A percentile compares a stretch with the other conserved stretches of the same genome.
phyloP scores from a whole-genome alignment of 2,329 filamentous ascomycete genomes.

The Aaosphaeria pasadenensis region DNA sequence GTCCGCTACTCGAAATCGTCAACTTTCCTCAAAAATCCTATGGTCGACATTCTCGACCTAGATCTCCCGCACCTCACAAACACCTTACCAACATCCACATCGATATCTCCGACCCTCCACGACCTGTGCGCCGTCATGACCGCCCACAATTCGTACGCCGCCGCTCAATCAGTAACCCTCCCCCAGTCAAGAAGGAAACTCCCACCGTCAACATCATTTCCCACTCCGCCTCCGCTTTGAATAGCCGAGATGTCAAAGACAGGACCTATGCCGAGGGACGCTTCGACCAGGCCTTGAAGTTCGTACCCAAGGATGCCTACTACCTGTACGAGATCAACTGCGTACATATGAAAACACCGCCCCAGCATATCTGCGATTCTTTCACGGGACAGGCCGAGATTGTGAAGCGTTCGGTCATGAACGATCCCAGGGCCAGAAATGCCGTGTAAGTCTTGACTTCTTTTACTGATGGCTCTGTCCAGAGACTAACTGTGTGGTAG shows the following conservation, averaged over 20 bases:
- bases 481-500: neutral
- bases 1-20: too few species aligned
- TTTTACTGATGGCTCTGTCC: neutral
- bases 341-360: neutral
- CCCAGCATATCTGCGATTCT: neutral
- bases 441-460: neutral
- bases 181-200: neutral
- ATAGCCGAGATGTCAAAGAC: neutral
- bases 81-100: too few species aligned
- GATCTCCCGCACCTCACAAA: too few species aligned
- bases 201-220: neutral
- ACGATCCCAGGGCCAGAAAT: neutral
- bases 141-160: too few species aligned
- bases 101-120: too few species aligned
- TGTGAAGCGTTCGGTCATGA: neutral
- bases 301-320: neutral
- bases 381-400: neutral
- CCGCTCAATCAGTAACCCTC: too few species aligned
- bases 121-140: too few species aligned
- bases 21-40: too few species aligned
- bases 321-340: neutral
- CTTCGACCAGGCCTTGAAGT: neutral
- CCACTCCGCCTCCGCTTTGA: neutral
- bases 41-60: too few species aligned
- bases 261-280: neutral